Base-by-base conservation (phyloP, 169 alveolate species). In the Eimeria sp. region DNA sequence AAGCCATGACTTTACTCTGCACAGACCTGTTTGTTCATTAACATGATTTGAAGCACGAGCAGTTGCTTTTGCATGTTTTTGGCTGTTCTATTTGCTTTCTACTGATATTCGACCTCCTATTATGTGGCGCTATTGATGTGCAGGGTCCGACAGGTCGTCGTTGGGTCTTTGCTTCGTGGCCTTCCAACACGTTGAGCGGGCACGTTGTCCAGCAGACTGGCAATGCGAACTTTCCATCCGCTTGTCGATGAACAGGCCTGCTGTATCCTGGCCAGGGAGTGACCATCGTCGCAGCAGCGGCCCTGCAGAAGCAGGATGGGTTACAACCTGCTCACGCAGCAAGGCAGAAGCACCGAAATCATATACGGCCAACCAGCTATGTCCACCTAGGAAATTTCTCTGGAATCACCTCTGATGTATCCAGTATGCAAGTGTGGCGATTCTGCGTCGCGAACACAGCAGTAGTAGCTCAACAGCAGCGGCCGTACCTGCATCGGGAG, bases 201-300 rank as follows among this genome's bases (percentile, higher is more conserved):
- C 78, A 82, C 13, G 94, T 93, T 43, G 52, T 33, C 77, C 52
- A 64, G 62, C 76, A 46, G 88, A 20, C 66, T 13, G 82, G 71
- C 80, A 25, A 37, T 33, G 49, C 56, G n/a, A 82, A 40, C 83
- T 16, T 93, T 93, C 43, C 80, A 80, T 13, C 96, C 96, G 4
- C 33, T 93, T 68, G 64, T 66, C 78, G 94, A 93, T 72, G 96
- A 93, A 54, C 96, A 82, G 77, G 96, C 96, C 33, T 93, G 93
- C 80, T 93, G 96, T 56, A 64, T 93, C 60, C 89, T 62, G 46
- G 64, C 80, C 71, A 85, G 49, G 37, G 23, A 30, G 13, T 83
- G 76, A 54, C 30, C 64, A 54, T 23, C 23, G 46, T 30, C 13
- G 8, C 64, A 25, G 68, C 58, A 78, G 68, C 66, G 25, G 88